Evolutionary conservation across 2,329 filamentous ascomycete species (phyloP).

Genomic region (Xylaria digitata): DNA sequence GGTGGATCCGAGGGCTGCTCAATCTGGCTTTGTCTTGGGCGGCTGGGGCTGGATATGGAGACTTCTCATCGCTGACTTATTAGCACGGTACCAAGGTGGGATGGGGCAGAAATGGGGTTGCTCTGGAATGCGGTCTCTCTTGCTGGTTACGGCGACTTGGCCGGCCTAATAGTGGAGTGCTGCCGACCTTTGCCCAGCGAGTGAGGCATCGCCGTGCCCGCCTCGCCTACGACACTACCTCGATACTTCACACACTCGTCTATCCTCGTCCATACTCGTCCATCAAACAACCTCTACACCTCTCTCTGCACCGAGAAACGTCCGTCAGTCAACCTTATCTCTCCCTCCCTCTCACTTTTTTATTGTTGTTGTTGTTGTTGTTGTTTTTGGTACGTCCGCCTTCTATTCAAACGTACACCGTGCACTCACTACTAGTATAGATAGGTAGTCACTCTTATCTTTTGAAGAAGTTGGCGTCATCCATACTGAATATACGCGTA

Average conservation of each 20-base stretch:
- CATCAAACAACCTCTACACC: too few species aligned
- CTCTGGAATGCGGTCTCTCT: conserved; percentile 41
- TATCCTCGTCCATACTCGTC: too few species aligned
- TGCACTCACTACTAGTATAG: neutral
- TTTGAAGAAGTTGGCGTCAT: conserved; percentile 8
- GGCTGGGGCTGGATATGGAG: conserved; percentile 19
- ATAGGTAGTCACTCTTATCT: conserved; percentile 13
- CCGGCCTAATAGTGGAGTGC: conserved; percentile 52
- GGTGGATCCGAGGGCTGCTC: conserved; percentile 34
- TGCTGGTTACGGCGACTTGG: conserved; percentile 49
- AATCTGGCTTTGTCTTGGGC: conserved; percentile 29
- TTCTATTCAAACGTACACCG: neutral
- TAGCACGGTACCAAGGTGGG: conserved; percentile 37
- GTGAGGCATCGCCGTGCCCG: conserved; percentile 44
- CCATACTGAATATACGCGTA: neutral
- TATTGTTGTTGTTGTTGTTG: too few species aligned
- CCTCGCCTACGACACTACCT: conserved; percentile 28
- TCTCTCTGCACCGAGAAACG: conserved; percentile 31
- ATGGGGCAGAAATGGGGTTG: conserved; percentile 38
- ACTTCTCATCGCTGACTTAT: conserved; percentile 8
- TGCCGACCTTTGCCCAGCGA: conserved; percentile 49
- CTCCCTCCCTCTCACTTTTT: conserved; percentile 3
- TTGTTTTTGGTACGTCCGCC: neutral
- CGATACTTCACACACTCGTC: too few species aligned
- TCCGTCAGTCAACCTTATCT: conserved; percentile 25